A percentile compares a stretch with the other conserved stretches of the same genome.
Evolutionary conservation across 352 stramenopile genomes (phyloP).

Genomic region (Phytopythium montanum): DNA sequence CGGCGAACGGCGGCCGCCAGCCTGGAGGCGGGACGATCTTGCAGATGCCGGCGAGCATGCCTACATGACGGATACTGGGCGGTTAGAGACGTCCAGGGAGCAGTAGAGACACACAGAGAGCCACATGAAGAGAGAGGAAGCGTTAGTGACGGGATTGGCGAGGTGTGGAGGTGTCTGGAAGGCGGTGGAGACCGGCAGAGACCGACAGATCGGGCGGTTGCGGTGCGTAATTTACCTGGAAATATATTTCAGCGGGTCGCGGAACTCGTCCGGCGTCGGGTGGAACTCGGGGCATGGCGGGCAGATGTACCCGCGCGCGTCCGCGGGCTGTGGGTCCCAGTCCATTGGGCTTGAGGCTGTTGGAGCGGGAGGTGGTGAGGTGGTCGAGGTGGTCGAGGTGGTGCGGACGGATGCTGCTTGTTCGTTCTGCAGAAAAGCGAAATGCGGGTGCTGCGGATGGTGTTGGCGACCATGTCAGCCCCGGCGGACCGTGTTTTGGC

Average conservation of each 20-base stretch:
- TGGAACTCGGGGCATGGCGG: conserved; percentile 84
- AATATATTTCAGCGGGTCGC: conserved; percentile 92
- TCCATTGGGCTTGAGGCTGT: conserved; percentile 32
- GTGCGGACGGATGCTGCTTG: conserved; percentile 8
- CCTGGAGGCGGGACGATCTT: conserved; percentile 97
- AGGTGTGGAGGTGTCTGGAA: no score
- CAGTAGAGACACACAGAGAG: background rate
- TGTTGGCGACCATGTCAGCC: background rate
- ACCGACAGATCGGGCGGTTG: no score
- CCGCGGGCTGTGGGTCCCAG: conserved; percentile 52
- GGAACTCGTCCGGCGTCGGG: conserved; percentile 85
- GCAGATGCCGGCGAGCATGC: conserved; percentile 94
- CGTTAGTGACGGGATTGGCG: no score
- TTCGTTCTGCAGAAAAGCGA: conserved; percentile 1
- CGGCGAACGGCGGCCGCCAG: conserved; percentile 90
- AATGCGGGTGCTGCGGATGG: background rate
- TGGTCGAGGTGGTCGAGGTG: background rate
- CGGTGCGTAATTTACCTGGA: conserved; percentile 67
- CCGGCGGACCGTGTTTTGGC: background rate
- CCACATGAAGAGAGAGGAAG: no score
- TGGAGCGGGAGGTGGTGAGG: background rate
- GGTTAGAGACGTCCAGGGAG: background rate
- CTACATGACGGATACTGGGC: conserved; percentile 85
- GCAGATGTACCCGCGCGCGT: conserved; percentile 76
- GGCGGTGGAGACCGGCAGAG: no score